Conservation (phyloP, 73 alveolate species). For the Symbiodinium natans region DNA sequence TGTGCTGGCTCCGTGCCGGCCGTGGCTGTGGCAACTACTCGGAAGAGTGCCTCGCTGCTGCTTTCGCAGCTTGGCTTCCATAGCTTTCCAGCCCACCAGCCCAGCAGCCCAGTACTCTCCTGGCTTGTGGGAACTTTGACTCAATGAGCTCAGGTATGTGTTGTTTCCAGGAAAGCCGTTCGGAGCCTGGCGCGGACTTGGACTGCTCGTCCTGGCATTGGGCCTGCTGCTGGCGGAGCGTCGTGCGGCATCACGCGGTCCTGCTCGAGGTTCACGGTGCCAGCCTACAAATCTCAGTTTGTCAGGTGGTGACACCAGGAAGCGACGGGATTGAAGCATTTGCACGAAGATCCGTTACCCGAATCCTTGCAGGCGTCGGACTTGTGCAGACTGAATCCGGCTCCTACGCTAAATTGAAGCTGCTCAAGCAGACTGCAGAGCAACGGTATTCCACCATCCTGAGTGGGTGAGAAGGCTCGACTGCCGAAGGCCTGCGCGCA, state of each 20-base stretch:
- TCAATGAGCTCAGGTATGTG: conserved; percentile 38
- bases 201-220: background rate
- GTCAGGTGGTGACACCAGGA: background rate
- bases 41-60: conserved; percentile 74
- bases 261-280: background rate
- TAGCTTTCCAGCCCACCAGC: too few species aligned
- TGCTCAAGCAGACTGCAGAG: too few species aligned
- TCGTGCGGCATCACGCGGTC: conserved; percentile 8
- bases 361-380: too few species aligned
- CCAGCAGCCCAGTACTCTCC: too few species aligned
- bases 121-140: too few species aligned
- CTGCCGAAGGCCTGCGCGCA: too few species aligned
- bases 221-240: conserved; percentile 63
- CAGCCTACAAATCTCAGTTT: background rate
- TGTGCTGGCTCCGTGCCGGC: conserved; percentile 69
- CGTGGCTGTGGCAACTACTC: conserved; percentile 59
- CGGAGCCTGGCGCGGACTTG: conserved; percentile 6
- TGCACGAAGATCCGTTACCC: too few species aligned
- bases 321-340: too few species aligned
- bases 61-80: conserved; percentile 16
- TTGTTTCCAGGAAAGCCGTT: conserved; percentile 73
- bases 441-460: too few species aligned
- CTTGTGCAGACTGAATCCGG: too few species aligned
- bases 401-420: too few species aligned
- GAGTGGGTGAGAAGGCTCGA: too few species aligned